Percentiles rank a stretch among this genome's conserved stretches.
Evolutionary conservation across 495 filamentous ascomycete genomes (phyloP).

Genomic region (Immersiella caudata): DNA sequence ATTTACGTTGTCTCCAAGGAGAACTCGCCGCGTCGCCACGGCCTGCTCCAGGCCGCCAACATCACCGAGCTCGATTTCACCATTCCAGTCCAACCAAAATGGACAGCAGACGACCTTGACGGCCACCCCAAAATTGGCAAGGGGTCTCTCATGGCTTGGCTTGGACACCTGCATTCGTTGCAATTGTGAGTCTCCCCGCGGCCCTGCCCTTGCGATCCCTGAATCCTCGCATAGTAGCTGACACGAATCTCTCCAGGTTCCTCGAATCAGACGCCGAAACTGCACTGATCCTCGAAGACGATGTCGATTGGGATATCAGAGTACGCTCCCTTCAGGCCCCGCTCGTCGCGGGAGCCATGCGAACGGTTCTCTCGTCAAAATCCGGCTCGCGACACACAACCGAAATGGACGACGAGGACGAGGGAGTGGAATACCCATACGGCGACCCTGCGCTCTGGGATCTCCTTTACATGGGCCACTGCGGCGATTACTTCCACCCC

Average conservation of each 20-base stretch:
- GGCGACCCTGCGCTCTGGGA: slow-evolving; percentile 43
- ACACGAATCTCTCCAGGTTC: slow-evolving; percentile 18
- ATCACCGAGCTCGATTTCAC: slow-evolving; percentile 37
- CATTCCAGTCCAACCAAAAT: slow-evolving; percentile 23
- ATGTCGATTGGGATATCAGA: slow-evolving; percentile 52
- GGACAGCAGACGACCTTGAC: slow-evolving; percentile 19
- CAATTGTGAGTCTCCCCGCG: slow-evolving; percentile 2
- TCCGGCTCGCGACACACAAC: too few relatives aligned
- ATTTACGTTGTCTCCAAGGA: slow-evolving; percentile 35
- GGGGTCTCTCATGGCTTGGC: slow-evolving; percentile 26
- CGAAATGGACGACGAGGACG: slow-evolving; percentile 12
- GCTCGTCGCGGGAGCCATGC: slow-evolving; percentile 22
- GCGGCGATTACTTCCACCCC: slow-evolving; percentile 41
- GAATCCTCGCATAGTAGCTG: not conserved
- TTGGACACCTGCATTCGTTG: slow-evolving; percentile 24
- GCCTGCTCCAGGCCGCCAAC: slow-evolving; percentile 26
- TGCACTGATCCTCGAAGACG: slow-evolving; percentile 53
- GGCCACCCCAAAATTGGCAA: slow-evolving; percentile 17
- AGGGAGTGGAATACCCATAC: slow-evolving; percentile 34
- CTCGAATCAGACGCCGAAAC: slow-evolving; percentile 45
- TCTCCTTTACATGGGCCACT: slow-evolving; percentile 46
- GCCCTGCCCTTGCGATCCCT: not conserved
- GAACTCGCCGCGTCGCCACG: slow-evolving; percentile 18
- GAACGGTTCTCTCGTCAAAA: too few relatives aligned
- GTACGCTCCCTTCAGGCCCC: slow-evolving; percentile 38